Evolutionary conservation across 768 basidiomycete genomes (phyloP).

Genomic region (Mycena filopes): DNA sequence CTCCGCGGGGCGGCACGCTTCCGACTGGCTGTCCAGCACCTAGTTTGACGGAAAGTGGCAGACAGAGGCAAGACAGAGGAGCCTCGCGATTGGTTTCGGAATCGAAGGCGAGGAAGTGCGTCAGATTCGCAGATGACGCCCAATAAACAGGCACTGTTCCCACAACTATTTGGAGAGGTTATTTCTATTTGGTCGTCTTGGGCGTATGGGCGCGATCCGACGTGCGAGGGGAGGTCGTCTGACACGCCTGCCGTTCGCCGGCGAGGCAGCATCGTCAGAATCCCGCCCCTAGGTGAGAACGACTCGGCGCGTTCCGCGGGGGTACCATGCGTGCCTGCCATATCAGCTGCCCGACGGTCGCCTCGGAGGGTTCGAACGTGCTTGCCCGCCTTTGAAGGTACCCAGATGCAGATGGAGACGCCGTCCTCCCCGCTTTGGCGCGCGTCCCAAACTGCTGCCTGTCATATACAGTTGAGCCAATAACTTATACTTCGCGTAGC

Average conservation of each 20-base stretch:
- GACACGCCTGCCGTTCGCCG: slow-evolving; percentile 10
- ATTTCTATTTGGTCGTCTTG: neutral
- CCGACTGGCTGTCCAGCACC: slow-evolving; percentile 23
- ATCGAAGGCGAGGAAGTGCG: neutral
- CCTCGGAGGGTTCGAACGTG: slow-evolving; percentile 3
- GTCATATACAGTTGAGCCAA: slow-evolving; percentile 2
- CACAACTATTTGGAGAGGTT: slow-evolving; percentile 17
- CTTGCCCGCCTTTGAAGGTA: neutral
- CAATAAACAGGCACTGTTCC: slow-evolving; percentile 29
- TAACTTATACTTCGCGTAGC: slow-evolving; percentile 4
- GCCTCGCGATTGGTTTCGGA: slow-evolving; percentile 8
- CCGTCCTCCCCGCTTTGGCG: neutral
- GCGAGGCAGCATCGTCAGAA: too few relatives aligned
- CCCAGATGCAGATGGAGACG: neutral
- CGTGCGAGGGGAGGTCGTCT: slow-evolving; percentile 24
- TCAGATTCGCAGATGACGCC: slow-evolving; percentile 16
- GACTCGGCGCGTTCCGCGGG: neutral
- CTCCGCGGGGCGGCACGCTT: slow-evolving; percentile 20
- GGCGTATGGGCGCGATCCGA: slow-evolving; percentile 19
- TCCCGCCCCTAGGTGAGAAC: neutral
- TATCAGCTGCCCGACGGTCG: slow-evolving; percentile 12
- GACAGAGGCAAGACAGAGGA: too few relatives aligned
- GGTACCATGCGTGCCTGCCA: slow-evolving; percentile 10
- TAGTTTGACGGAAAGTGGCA: slow-evolving; percentile 29
- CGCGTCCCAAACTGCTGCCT: slow-evolving; percentile 17